Conservation (phyloP, 495 filamentous ascomycete species). For the Bathelium albidoporum region DNA sequence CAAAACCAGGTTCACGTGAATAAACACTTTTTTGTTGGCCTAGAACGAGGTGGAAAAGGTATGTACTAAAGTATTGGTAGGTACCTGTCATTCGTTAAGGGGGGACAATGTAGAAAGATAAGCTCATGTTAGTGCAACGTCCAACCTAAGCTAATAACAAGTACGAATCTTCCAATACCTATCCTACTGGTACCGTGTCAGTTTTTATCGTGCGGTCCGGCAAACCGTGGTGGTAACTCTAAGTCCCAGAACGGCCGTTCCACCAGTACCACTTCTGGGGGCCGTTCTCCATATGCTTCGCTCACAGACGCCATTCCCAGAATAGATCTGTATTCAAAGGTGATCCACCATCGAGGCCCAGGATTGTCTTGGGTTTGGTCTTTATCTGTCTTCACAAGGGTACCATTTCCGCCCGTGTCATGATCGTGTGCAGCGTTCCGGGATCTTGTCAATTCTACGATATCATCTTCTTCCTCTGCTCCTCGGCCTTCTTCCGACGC, state of each 20-base stretch:
- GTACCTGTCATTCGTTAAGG: too few relatives aligned
- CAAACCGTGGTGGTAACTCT: conserved; percentile 61
- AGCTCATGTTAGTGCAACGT: too few relatives aligned
- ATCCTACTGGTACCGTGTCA: background rate
- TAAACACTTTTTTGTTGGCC: too few relatives aligned
- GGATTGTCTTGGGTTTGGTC: conserved; percentile 5
- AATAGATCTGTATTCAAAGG: conserved; percentile 84
- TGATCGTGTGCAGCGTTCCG: conserved; percentile 9
- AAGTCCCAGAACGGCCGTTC: conserved; percentile 82
- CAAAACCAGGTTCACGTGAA: too few relatives aligned
- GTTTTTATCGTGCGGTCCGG: conserved; percentile 19
- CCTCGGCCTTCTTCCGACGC: conserved; percentile 1
- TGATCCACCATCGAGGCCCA: conserved; percentile 54
- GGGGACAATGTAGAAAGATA: too few relatives aligned
- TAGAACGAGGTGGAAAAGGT: too few relatives aligned
- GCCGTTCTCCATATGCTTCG: conserved; percentile 22
- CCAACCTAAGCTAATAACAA: too few relatives aligned
- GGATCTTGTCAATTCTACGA: conserved; percentile 11
- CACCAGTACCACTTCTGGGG: conserved; percentile 71
- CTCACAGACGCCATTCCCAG: conserved; percentile 72
- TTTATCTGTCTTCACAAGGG: conserved; percentile 16
- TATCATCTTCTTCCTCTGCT: conserved; percentile 9
- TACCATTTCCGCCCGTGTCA: background rate
- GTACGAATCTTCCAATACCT: too few relatives aligned
- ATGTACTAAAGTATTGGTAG: too few relatives aligned